A percentile compares a stretch with the other conserved stretches of the same genome.
These are phyloP conservation scores for Conticribra guillardii DNA, from an alignment of 108 stramenopile genomes.

Conservation along the genomic window DNA sequence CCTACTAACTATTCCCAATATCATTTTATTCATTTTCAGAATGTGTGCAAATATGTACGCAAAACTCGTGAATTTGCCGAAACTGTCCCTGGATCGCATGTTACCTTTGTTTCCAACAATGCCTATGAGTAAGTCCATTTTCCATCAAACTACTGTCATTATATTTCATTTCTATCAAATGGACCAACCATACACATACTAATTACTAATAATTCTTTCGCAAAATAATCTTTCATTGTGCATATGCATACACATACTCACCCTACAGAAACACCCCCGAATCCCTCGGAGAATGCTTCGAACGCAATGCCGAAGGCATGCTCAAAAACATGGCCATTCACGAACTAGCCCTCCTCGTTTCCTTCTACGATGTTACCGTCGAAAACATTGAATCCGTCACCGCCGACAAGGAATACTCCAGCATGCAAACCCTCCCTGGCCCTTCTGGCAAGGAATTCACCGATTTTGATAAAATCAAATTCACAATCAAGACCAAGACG, in stretches of 20 bases:
- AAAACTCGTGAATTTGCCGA: slow-evolving; percentile 89
- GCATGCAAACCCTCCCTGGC: slow-evolving; percentile 78
- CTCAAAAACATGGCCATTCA: slow-evolving; percentile 96
- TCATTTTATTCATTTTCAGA: no score
- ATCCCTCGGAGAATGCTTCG: slow-evolving; percentile 93
- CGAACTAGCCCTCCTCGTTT: slow-evolving; percentile 87
- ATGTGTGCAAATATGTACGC: slow-evolving; percentile 91
- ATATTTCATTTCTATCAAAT: not conserved
- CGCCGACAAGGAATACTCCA: slow-evolving; percentile 89
- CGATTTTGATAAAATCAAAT: slow-evolving; percentile 92
- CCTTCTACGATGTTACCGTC: slow-evolving; percentile 88
- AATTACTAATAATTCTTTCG: no score
- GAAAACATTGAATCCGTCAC: slow-evolving; percentile 80
- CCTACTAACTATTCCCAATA: no score
- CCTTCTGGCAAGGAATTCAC: slow-evolving; percentile 81
- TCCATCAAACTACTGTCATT: not conserved
- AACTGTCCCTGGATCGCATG: slow-evolving; percentile 71
- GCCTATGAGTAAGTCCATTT: slow-evolving; percentile 67
- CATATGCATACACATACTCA: no score
- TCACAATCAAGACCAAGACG: slow-evolving; percentile 94
- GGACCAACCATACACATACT: no score
- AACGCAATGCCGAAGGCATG: slow-evolving; percentile 93
- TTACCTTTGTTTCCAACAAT: slow-evolving; percentile 92
- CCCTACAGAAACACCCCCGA: slow-evolving; percentile 74
- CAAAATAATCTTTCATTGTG: no score